Percentiles rank a stretch among this genome's conserved stretches.
These are phyloP conservation scores for Lactarius sp. DNA, from an alignment of 768 basidiomycete species.

Conservation along the genomic window DNA sequence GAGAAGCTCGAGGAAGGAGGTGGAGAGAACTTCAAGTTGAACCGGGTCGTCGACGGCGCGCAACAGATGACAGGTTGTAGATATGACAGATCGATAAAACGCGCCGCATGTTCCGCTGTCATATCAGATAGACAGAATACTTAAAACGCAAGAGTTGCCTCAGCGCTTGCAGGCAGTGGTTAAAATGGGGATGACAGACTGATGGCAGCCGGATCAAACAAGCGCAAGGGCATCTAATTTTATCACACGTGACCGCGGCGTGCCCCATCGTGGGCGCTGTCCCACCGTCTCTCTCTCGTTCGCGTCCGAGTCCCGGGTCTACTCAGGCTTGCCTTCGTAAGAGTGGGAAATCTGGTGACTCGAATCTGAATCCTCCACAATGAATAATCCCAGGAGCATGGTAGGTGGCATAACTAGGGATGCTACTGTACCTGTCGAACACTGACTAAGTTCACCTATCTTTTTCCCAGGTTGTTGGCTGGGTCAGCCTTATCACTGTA, in stretches of 20 bases:
- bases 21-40: not conserved
- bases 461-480: slow-evolving; percentile 31
- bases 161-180: not conserved
- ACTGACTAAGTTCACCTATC: not conserved
- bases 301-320: no score
- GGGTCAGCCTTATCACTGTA: slow-evolving; percentile 35
- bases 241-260: not conserved
- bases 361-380: not conserved
- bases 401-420: not conserved
- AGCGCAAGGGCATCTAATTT: not conserved
- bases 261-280: not conserved
- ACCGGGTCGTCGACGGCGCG: not conserved
- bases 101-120: not conserved
- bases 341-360: not conserved
- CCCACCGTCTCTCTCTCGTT: not conserved
- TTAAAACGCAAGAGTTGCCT: not conserved
- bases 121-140: not conserved
- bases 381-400: slow-evolving; percentile 24
- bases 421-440: not conserved
- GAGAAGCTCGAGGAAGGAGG: not conserved
- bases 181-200: not conserved
- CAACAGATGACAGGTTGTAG: not conserved
- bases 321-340: no score
- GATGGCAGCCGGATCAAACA: not conserved
- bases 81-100: not conserved